phyloP scores from a whole-genome alignment of 352 stramenopile genomes.

The Pythium rishiriense region DNA sequence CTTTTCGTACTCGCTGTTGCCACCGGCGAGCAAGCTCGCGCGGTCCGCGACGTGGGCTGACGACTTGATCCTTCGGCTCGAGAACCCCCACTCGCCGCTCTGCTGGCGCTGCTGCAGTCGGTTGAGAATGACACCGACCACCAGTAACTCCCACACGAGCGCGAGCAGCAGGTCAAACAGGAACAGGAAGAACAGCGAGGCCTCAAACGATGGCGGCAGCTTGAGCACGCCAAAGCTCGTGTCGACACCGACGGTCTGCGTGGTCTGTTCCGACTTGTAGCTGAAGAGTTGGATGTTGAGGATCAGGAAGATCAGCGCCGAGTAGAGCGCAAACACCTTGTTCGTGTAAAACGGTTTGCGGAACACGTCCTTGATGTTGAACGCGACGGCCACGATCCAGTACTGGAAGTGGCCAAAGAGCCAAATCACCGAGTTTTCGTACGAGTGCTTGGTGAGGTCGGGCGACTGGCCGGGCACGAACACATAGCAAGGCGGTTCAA shows the following conservation, averaged over 20 bases:
- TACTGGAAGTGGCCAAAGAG: constrained; percentile 80
- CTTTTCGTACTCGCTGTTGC: constrained; percentile 8
- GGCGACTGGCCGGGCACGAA: constrained; percentile 48
- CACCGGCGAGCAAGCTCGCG: constrained; percentile 42
- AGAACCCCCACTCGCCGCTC: constrained; percentile 19
- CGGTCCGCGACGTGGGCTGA: constrained; percentile 50
- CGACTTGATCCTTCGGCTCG: constrained; percentile 18
- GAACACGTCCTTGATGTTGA: constrained; percentile 68
- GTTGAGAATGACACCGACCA: constrained; percentile 53
- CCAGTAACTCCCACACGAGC: constrained; percentile 58
- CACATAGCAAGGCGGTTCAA: constrained; percentile 63
- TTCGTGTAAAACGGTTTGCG: constrained; percentile 63
- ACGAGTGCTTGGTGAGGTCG: constrained; percentile 68
- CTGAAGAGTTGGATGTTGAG: constrained; percentile 65
- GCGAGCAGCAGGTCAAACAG: constrained; percentile 60
- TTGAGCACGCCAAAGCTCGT: constrained; percentile 57
- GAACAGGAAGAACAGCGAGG: constrained; percentile 69
- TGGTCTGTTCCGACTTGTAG: constrained; percentile 56
- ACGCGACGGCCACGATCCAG: constrained; percentile 62
- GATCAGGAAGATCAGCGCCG: constrained; percentile 51
- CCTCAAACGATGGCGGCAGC: constrained; percentile 53
- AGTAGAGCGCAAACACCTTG: constrained; percentile 48
- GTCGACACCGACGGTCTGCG: constrained; percentile 49
- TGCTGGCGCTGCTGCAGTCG: constrained; percentile 49
- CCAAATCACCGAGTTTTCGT: constrained; percentile 80